phyloP scores from a whole-genome alignment of 2,329 filamentous ascomycete genomes.

The Fusarium pilosicola region DNA sequence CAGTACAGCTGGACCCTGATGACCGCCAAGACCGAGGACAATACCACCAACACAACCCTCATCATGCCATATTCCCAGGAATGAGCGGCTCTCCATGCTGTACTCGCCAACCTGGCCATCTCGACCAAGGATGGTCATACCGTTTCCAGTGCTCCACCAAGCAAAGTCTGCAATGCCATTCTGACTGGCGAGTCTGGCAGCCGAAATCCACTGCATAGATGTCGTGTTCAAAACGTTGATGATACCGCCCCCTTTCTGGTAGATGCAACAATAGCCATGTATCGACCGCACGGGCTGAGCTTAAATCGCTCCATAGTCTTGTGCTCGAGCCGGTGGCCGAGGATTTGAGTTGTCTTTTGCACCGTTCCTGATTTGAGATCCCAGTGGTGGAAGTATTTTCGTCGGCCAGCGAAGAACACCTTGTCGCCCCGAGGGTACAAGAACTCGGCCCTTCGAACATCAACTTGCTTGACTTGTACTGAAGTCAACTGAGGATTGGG shows the following conservation, averaged over 20 bases:
- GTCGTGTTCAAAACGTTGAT: conserved; percentile 84
- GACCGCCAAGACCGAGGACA: conserved; percentile 80
- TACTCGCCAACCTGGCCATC: conserved; percentile 94
- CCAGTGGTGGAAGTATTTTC: conserved; percentile 95
- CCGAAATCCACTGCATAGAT: conserved; percentile 87
- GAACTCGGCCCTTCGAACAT: conserved; percentile 87
- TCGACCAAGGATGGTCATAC: conserved; percentile 83
- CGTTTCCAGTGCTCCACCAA: conserved; percentile 89
- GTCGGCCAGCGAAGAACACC: conserved; percentile 88
- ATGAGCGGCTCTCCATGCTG: conserved; percentile 73
- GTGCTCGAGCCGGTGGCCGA: conserved; percentile 83
- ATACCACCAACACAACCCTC: conserved; percentile 90
- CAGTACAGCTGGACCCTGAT: conserved; percentile 66
- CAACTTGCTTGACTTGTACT: conserved; percentile 83
- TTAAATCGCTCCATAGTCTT: conserved; percentile 92
- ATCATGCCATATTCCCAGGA: conserved; percentile 87
- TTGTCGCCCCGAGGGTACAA: conserved; percentile 76
- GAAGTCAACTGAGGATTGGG: conserved; percentile 92
- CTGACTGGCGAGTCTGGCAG: conserved; percentile 82
- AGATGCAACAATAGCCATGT: conserved; percentile 84
- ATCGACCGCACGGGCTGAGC: conserved; percentile 84
- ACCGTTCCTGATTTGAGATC: conserved; percentile 83
- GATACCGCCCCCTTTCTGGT: conserved; percentile 84
- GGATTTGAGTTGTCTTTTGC: conserved; percentile 81
- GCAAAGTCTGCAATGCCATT: conserved; percentile 89